Base-by-base conservation (phyloP, 768 basidiomycete genomes). In the Hypholoma sublateritium region DNA sequence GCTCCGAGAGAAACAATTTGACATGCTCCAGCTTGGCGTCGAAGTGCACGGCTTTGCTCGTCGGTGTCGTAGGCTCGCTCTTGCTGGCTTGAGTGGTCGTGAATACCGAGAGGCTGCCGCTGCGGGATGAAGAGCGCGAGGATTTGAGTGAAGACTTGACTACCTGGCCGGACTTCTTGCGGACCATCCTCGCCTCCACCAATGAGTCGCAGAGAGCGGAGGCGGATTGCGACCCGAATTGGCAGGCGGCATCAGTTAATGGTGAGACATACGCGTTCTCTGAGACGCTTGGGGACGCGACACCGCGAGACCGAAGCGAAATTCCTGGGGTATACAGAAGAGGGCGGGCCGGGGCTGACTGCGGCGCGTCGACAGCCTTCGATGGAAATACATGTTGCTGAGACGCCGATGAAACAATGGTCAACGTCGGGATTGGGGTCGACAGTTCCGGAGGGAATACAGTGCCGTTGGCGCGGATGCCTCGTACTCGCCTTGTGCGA, bases 131-230 rank as follows among this genome's bases (percentile, higher is more conserved):
- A 50, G 87, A 80, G 55, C 80, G 78, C 22, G 85, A 79, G 12
- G 83, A 77, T 74, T 97, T 98, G 62, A 98, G 80, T 2, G 95
- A 93, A 3, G 93, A 87, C 71, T 93, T 95, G 66, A 98, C 85
- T 4, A 91, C 86, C 73, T 97, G 91, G 36, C 96, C 95, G 13
- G 92, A 93, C 74, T 97, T 98, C 73, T 98, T 98, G 58, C 94
- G 85, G 34, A 93, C 76, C 51, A 89, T 75, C 50, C 78, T 74
- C 17, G 80, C 67, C 58, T 74, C 70, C 43, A 68, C 67, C 37
- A 61, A 56, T 11, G 71, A 60, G 43, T 61, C 64, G 55, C 61
- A 63, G 52, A 70, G 57, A 8, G 67, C 61, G 51, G 70, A 66
- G 21, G 62, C 57, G 25, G 71, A 62, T 22, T 58, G 46, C 16